phyloP scores from a whole-genome alignment of 164 flowering plant species.

The Pachysandra terminalis region DNA sequence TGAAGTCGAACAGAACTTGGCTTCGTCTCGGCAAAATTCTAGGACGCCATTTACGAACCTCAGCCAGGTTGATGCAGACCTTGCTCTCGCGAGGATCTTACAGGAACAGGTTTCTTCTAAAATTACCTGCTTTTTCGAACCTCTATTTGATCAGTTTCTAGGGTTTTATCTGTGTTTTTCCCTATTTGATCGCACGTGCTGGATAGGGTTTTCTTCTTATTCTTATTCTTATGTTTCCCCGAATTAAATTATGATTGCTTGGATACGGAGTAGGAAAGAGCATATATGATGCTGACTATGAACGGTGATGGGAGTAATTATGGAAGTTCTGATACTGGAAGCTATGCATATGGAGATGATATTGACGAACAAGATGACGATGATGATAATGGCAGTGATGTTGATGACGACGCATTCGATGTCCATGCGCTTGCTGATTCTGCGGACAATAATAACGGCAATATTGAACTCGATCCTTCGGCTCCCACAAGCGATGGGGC shows the following conservation, averaged over 20 bases:
- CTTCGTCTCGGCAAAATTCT: slow-evolving; percentile 24
- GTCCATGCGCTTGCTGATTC: slow-evolving; percentile 44
- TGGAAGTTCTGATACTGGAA: no score
- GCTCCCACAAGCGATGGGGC: no score
- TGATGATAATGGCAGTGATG: slow-evolving; percentile 23
- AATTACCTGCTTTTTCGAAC: no score
- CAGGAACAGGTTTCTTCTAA: no score
- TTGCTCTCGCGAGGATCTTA: no score
- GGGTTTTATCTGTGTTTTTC: neutral
- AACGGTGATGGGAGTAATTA: slow-evolving; percentile 56
- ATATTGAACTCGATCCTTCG: slow-evolving; percentile 51
- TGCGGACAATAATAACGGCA: slow-evolving; percentile 24
- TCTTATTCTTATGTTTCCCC: no score
- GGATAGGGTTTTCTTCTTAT: no score
- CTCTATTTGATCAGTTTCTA: no score
- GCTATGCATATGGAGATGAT: slow-evolving; percentile 44
- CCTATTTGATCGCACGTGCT: neutral
- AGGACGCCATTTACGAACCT: slow-evolving; percentile 85
- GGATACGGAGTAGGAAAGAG: slow-evolving; percentile 59
- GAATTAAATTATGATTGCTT: slow-evolving; percentile 5
- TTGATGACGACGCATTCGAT: slow-evolving; percentile 63
- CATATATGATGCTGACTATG: slow-evolving; percentile 82
- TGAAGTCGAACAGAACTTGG: no score
- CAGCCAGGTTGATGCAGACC: slow-evolving; percentile 87
- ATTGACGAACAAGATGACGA: neutral